A percentile compares a stretch with the other conserved stretches of the same genome.
These are phyloP conservation scores for Nyssa sinensis DNA, from an alignment of 148 eudicot genomes.

Conservation along the genomic window DNA sequence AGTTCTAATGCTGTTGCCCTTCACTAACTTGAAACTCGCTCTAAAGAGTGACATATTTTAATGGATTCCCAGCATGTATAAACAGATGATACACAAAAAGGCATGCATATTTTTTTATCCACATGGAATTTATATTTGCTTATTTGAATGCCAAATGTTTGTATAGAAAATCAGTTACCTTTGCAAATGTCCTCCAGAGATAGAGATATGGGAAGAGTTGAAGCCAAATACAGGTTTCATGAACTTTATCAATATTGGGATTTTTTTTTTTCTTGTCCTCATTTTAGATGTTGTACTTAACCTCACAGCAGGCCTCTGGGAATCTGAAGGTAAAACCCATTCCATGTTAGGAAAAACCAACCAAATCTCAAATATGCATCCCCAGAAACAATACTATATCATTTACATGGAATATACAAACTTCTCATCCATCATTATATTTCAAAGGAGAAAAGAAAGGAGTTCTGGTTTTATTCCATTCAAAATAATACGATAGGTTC, in stretches of 20 bases:
- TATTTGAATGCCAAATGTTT: background rate
- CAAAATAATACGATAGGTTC: background rate
- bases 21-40: background rate
- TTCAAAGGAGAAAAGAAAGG: background rate
- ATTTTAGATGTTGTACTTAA: constrained; percentile 62
- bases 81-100: background rate
- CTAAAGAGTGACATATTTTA: background rate
- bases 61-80: background rate
- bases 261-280: constrained; percentile 60
- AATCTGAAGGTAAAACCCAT: constrained; percentile 49
- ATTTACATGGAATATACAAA: background rate
- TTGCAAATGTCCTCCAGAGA: constrained; percentile 64
- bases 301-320: constrained; percentile 66
- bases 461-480: background rate
- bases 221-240: constrained; percentile 87
- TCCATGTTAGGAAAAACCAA: constrained; percentile 2
- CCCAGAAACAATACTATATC: background rate
- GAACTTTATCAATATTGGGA: constrained; percentile 58
- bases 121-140: background rate
- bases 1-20: background rate
- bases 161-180: constrained; percentile 33
- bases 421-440: background rate
- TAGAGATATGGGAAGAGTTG: constrained; percentile 68
- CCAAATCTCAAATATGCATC: background rate
- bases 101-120: background rate